Base-by-base conservation (phyloP, 2,329 filamentous ascomycete genomes). In the Cladosporium phlei region DNA sequence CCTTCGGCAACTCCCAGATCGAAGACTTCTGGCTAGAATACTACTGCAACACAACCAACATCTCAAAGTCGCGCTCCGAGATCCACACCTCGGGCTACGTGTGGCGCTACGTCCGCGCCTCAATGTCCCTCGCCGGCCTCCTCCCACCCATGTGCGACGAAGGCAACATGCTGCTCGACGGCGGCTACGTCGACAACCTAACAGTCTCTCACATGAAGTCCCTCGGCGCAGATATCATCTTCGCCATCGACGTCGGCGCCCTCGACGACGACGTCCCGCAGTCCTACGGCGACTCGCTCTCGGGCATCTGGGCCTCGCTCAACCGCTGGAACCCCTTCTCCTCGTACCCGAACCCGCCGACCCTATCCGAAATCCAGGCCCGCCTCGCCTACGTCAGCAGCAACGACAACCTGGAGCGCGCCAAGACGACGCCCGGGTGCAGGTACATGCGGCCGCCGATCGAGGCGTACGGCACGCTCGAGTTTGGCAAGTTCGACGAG, bases 11-110 rank as follows among this genome's bases (percentile, higher is more conserved):
- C 60, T 87, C 88, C 8, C 93, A 97, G 63, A 97, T 98, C 48
- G 93, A 98, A 68, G 93, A 98, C 66, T 98, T 97, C 61, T 98
- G 93, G 93, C 78, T 98, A 9, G 89, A 95, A 57, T 98, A 88
- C 65, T 98, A 98, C 70, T 98, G 94, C 77, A 98, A 98, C 69
- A 97, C 93, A 0, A 98, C 94, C 28, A 98, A 97, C 66, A 97
- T 98, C 69, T 94, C 86, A 71, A 94, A 95, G 66, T 93, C 86
- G 51, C 80, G 91, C 16, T 82, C 82, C 3, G 93, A 98, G 64
- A 90, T 94, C 55, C 93, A 98, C 67, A 96, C 89, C 0, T 93
- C 86, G 51, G 93, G 93, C 11, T 98, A 98, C 61, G 91, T 93
- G 0, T 98, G 93, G 93, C 81, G 94, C 32, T 98, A 98, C 60